Conservation (phyloP, 495 filamentous ascomycete species). For the Podospora fimiseda region DNA sequence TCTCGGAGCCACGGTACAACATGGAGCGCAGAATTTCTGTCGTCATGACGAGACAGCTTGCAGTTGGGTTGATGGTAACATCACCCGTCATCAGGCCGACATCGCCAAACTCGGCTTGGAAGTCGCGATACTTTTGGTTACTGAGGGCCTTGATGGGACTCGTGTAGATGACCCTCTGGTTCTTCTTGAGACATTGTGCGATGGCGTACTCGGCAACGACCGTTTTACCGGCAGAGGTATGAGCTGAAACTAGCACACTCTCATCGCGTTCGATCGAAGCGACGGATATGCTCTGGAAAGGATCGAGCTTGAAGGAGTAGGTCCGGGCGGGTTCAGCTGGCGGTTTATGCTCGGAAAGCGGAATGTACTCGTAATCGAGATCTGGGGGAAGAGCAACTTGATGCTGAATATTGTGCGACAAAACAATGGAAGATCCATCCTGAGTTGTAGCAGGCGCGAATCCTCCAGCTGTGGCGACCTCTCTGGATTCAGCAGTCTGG, state of each 20-base stretch:
- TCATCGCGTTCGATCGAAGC: slow-evolving; percentile 90
- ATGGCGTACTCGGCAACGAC: slow-evolving; percentile 98
- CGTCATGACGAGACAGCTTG: slow-evolving; percentile 97
- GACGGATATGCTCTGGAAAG: slow-evolving; percentile 91
- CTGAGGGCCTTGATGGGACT: slow-evolving; percentile 98
- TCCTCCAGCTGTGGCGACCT: slow-evolving; percentile 76
- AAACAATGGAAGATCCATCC: slow-evolving; percentile 57
- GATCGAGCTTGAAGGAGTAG: slow-evolving; percentile 88
- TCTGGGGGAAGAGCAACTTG: slow-evolving; percentile 91
- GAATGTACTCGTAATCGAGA: slow-evolving; percentile 75
- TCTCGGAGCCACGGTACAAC: slow-evolving; percentile 96
- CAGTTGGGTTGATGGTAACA: slow-evolving; percentile 97
- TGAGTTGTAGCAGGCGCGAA: slow-evolving; percentile 54
- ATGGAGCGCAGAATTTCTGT: slow-evolving; percentile 98
- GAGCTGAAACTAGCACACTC: slow-evolving; percentile 92
- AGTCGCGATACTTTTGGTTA: slow-evolving; percentile 98
- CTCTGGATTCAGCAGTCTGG: slow-evolving; percentile 89
- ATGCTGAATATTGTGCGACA: slow-evolving; percentile 96
- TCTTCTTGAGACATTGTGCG: slow-evolving; percentile 91
- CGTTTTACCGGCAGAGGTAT: slow-evolving; percentile 96
- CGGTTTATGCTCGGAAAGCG: slow-evolving; percentile 82
- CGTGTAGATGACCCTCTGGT: slow-evolving; percentile 97
- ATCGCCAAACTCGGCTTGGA: slow-evolving; percentile 89
- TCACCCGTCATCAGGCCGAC: slow-evolving; percentile 98
- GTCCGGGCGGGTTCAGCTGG: slow-evolving; percentile 75